These are phyloP conservation scores for Brassica balearica DNA, from an alignment of 441 rosid species.

Conservation along the genomic window DNA sequence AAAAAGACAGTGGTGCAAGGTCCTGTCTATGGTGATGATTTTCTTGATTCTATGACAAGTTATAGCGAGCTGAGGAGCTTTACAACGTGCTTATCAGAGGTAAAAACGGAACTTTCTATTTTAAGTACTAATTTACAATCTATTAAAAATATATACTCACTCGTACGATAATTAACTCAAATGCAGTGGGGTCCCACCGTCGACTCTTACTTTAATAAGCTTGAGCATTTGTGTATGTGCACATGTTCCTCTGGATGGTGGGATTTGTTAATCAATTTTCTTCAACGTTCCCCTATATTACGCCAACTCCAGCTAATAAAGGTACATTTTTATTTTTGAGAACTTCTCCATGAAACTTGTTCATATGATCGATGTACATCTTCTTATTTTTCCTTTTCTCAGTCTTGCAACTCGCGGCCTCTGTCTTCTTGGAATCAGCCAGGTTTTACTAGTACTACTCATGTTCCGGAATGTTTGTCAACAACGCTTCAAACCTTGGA, in stretches of 20 bases:
- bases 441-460: neutral
- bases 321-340: neutral
- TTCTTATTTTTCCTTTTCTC: neutral
- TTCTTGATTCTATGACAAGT: slow-evolving; percentile 9
- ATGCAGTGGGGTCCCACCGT: slow-evolving; percentile 6
- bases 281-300: neutral
- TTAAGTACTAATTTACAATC: neutral
- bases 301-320: neutral
- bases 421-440: neutral
- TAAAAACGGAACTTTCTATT: neutral
- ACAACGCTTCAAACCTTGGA: slow-evolving; percentile 8
- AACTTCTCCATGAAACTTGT: neutral
- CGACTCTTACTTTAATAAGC: neutral
- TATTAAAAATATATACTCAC: neutral
- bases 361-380: neutral
- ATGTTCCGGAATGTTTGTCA: neutral
- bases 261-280: neutral
- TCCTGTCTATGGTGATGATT: slow-evolving; percentile 8
- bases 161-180: neutral
- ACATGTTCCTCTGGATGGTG: slow-evolving; percentile 4
- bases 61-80: neutral
- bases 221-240: slow-evolving; percentile 15
- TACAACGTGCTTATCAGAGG: neutral
- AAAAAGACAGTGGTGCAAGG: slow-evolving; percentile 1
- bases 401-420: slow-evolving; percentile 1